Percentiles rank a stretch among this genome's conserved stretches.
Conservation (phyloP, 441 rosid genomes). For the Gossypium davidsonii region DNA sequence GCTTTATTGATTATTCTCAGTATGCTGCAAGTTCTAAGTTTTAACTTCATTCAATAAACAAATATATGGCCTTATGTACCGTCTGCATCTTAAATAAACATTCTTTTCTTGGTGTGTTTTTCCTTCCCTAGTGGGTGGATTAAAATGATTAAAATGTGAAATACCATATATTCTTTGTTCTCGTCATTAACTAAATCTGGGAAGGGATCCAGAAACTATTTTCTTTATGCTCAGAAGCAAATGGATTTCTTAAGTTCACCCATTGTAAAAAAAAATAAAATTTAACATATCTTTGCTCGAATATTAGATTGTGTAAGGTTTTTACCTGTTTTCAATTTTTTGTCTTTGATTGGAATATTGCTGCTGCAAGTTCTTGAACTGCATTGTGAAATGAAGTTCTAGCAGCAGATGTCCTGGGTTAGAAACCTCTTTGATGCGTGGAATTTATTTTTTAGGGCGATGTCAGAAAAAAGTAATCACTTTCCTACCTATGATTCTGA, state of each 20-base stretch:
- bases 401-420: background rate
- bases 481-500: background rate
- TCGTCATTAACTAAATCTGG: background rate
- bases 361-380: background rate
- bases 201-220: background rate
- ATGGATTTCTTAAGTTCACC: background rate
- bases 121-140: background rate
- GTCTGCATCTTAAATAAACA: background rate
- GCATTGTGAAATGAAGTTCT: background rate
- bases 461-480: background rate
- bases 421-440: background rate
- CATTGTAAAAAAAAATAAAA: background rate
- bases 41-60: background rate
- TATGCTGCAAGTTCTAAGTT: conserved; percentile 10
- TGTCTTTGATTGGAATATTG: background rate
- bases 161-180: background rate
- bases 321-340: background rate
- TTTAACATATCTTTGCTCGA: background rate
- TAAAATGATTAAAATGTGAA: background rate
- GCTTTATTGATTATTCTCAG: conserved; percentile 2
- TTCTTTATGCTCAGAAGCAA: background rate
- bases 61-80: background rate
- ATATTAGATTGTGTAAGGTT: background rate
- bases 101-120: background rate
- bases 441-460: background rate